Evolutionary conservation across 768 basidiomycete genomes (phyloP).

Genomic region (Nevesoporus exiguus): DNA sequence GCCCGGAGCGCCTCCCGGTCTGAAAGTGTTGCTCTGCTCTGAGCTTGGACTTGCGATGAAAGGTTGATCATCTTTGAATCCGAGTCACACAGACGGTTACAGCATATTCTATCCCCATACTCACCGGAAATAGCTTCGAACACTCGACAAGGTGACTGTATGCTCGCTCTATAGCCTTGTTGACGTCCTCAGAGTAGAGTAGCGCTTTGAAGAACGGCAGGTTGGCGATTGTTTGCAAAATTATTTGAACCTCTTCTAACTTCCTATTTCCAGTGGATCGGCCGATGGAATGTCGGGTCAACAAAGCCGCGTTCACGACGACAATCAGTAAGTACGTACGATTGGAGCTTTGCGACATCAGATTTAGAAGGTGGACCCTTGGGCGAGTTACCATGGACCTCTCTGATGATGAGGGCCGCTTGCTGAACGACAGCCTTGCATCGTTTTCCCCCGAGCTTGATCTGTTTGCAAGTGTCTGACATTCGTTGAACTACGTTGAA

Average conservation of each 20-base stretch:
- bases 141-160: background rate
- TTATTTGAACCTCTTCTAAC: background rate
- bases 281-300: background rate
- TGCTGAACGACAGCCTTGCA: constrained; percentile 3
- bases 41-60: background rate
- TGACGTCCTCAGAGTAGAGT: background rate
- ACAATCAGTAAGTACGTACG: background rate
- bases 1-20: background rate
- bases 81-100: background rate
- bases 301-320: background rate
- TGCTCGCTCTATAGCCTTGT: background rate
- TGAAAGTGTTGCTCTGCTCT: background rate
- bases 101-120: background rate
- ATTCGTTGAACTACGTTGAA: background rate
- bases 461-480: background rate
- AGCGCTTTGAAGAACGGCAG: constrained; percentile 7
- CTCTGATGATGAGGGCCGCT: constrained; percentile 1
- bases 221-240: background rate
- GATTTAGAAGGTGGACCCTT: background rate
- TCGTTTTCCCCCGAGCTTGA: background rate
- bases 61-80: background rate
- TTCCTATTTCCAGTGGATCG: constrained; percentile 3
- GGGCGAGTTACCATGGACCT: background rate
- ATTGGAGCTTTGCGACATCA: background rate
- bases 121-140: background rate